Evolutionary conservation across 352 stramenopile genomes (phyloP).

Genomic region (Phytopythium mirpurense): DNA sequence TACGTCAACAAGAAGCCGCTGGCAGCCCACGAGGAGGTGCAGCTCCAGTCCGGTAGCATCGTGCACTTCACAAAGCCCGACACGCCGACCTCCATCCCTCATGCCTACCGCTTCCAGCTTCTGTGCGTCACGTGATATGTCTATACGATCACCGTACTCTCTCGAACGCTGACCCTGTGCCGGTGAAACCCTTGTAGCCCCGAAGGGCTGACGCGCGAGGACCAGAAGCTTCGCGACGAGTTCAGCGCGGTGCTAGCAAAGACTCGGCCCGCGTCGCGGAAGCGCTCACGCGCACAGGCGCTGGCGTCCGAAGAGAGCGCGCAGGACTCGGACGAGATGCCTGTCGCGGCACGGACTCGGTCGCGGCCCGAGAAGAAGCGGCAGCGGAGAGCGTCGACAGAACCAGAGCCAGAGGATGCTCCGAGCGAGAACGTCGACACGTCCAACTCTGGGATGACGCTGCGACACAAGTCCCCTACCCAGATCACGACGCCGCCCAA

Average conservation of each 20-base stretch:
- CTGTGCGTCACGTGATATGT: conserved; percentile 35
- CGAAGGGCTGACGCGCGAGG: conserved; percentile 17
- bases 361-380: conserved; percentile 3
- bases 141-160: no score
- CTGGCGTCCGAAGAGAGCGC: conserved; percentile 10
- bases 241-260: conserved; percentile 19
- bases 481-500: not conserved
- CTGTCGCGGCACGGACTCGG: conserved; percentile 3
- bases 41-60: conserved; percentile 24
- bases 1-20: conserved; percentile 47
- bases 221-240: conserved; percentile 15
- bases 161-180: not conserved
- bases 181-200: conserved; percentile 5
- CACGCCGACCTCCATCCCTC: conserved; percentile 10
- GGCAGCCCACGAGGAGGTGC: conserved; percentile 16
- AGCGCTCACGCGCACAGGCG: conserved; percentile 17
- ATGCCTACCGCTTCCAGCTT: conserved; percentile 51
- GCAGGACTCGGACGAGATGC: conserved; percentile 1
- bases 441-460: conserved; percentile 1
- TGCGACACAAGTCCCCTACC: not conserved
- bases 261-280: conserved; percentile 6
- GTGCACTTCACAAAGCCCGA: conserved; percentile 51
- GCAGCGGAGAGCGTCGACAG: not conserved
- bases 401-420: not conserved
- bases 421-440: conserved; percentile 3